These are phyloP conservation scores for Lipomyces sp. DNA, from an alignment of 805 yeast genomes.

Conservation along the genomic window DNA sequence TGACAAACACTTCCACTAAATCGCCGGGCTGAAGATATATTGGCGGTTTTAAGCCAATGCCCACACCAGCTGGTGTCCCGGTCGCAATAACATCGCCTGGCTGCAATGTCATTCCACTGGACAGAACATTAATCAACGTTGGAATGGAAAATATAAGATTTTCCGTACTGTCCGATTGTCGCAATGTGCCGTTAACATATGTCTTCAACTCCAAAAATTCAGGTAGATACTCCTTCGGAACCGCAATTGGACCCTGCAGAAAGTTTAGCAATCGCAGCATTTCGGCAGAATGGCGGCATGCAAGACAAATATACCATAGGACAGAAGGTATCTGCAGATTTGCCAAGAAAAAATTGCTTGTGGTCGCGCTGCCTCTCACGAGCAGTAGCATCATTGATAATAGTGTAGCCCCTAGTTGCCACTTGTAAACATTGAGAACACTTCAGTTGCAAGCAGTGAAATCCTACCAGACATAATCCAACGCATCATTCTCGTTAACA, in stretches of 20 bases:
- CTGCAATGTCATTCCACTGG: constrained; percentile 49
- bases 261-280: too few species aligned
- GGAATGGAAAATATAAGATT: constrained; percentile 50
- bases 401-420: constrained; percentile 43
- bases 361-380: constrained; percentile 37
- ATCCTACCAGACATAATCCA: constrained; percentile 41
- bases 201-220: constrained; percentile 41
- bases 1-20: constrained; percentile 38
- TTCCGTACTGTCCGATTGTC: constrained; percentile 46
- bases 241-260: constrained; percentile 20
- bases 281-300: too few species aligned
- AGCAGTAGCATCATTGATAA: constrained; percentile 55
- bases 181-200: constrained; percentile 47
- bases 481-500: constrained; percentile 44
- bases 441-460: neutral
- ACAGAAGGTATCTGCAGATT: constrained; percentile 18
- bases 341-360: constrained; percentile 21
- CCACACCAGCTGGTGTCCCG: constrained; percentile 57
- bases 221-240: constrained; percentile 31
- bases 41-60: constrained; percentile 45
- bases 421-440: neutral
- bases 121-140: constrained; percentile 45
- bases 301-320: constrained; percentile 20
- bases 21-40: constrained; percentile 47
- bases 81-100: constrained; percentile 55